Conservation (phyloP, 31 red algal genomes). For the Odonthalia washingtoniensis region DNA sequence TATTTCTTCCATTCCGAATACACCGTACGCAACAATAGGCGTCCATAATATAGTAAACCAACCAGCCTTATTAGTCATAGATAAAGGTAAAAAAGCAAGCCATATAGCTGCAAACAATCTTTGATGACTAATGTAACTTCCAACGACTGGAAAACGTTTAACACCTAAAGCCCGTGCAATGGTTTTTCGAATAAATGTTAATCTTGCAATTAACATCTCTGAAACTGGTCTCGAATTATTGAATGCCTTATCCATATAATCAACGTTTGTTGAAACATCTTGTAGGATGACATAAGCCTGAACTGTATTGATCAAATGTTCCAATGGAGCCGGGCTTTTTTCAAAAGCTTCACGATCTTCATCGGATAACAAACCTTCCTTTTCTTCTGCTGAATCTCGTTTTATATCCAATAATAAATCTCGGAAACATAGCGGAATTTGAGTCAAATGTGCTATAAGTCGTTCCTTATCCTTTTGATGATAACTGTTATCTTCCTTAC, state of each 20-base stretch:
- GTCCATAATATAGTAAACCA: constrained; percentile 54
- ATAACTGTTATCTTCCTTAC: constrained; percentile 6
- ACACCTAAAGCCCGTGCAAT: not conserved
- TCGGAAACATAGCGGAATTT: constrained; percentile 50
- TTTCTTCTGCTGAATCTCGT: not conserved
- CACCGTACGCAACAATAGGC: not conserved
- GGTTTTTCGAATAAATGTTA: not conserved
- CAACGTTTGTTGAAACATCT: not conserved
- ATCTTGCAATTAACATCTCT: not conserved
- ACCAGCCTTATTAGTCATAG: constrained; percentile 35
- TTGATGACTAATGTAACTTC: constrained; percentile 47
- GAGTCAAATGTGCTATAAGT: constrained; percentile 38
- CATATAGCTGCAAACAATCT: constrained; percentile 37
- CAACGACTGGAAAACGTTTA: constrained; percentile 35
- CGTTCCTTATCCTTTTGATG: constrained; percentile 46
- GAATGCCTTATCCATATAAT: not conserved
- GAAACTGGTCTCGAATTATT: not conserved
- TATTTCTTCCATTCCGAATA: not conserved
- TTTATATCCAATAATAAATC: constrained; percentile 1
- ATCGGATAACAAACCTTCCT: not conserved
- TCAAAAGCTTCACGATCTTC: not conserved
- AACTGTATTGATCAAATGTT: not conserved
- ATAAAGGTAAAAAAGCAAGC: constrained; percentile 42
- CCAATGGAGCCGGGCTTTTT: not conserved
- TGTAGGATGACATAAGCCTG: constrained; percentile 2